These are phyloP conservation scores for Arabidopsis suecica DNA, from an alignment of 345 rosid species.

Conservation along the genomic window DNA sequence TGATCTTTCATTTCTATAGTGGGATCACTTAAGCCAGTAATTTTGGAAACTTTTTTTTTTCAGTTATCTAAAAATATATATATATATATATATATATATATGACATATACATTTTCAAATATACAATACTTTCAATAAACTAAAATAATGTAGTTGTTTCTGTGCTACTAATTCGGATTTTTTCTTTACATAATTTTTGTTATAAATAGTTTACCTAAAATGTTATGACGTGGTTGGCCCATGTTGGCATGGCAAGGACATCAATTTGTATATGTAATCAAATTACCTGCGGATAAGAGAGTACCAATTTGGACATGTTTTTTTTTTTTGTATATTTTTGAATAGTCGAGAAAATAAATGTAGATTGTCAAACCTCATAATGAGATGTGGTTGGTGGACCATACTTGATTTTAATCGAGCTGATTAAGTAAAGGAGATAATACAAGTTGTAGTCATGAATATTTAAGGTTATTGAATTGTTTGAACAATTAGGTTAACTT, in stretches of 20 bases:
- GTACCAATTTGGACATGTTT: constrained; percentile 1
- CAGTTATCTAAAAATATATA: not conserved
- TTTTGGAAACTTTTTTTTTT: not conserved
- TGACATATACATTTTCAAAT: not conserved
- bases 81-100: too few species aligned
- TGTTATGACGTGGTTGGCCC: constrained; percentile 18
- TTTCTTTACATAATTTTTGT: not conserved
- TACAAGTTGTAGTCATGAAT: constrained; percentile 1
- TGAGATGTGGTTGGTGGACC: constrained; percentile 41
- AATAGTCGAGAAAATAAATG: constrained; percentile 26
- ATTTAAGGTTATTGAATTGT: constrained; percentile 17
- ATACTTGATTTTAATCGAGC: constrained; percentile 17
- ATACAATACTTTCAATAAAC: not conserved
- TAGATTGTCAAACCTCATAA: constrained; percentile 36
- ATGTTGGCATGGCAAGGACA: not conserved
- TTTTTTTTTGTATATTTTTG: not conserved
- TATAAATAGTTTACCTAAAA: not conserved
- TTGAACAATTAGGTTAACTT: not conserved
- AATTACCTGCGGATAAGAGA: constrained; percentile 22
- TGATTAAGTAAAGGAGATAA: constrained; percentile 15
- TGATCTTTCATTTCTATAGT: constrained; percentile 28
- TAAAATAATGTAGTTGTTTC: constrained; percentile 1
- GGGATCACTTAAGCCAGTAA: constrained; percentile 24
- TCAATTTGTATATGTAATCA: constrained; percentile 25
- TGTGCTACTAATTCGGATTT: not conserved